Percentiles rank a stretch among this genome's conserved stretches.
Conservation (phyloP, 495 filamentous ascomycete species). For the Pyrenopolyporus hunteri region DNA sequence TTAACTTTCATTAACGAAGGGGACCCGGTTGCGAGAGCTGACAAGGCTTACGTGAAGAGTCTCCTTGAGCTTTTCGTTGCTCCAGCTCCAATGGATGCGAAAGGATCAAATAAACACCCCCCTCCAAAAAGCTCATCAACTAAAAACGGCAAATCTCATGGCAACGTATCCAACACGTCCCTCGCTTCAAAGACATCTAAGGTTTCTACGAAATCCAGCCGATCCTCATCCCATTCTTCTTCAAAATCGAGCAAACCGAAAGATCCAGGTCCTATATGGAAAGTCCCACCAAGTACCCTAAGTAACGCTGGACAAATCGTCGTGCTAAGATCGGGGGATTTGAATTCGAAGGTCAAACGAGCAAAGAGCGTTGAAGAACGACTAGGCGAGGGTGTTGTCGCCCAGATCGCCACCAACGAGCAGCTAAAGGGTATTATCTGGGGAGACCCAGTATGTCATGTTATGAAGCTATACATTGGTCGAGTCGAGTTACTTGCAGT, state of each 20-base stretch:
- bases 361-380: slow-evolving; percentile 50
- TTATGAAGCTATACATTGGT: slow-evolving; percentile 74
- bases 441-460: slow-evolving; percentile 79
- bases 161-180: slow-evolving; percentile 41
- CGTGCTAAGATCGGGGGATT: slow-evolving; percentile 58
- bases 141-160: slow-evolving; percentile 16
- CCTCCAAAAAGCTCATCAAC: slow-evolving; percentile 10
- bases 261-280: slow-evolving; percentile 57
- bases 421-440: slow-evolving; percentile 70
- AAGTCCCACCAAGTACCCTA: slow-evolving; percentile 64
- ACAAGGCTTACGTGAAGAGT: slow-evolving; percentile 72
- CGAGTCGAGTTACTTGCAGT: slow-evolving; percentile 72
- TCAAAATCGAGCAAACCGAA: slow-evolving; percentile 31
- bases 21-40: slow-evolving; percentile 77
- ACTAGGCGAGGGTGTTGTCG: slow-evolving; percentile 60
- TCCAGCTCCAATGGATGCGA: slow-evolving; percentile 53
- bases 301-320: slow-evolving; percentile 73
- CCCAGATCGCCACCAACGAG: slow-evolving; percentile 67
- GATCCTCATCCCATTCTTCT: slow-evolving; percentile 22
- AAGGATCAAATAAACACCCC: slow-evolving; percentile 16
- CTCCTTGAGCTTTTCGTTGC: slow-evolving; percentile 72
- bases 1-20: slow-evolving; percentile 83
- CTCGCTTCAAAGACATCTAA: slow-evolving; percentile 41
- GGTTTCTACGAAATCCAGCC: slow-evolving; percentile 17
- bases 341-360: slow-evolving; percentile 40